Percentiles rank a stretch among this genome's conserved stretches.
phyloP scores from a whole-genome alignment of 129 eudicot genomes.

The Sambucus nigra region DNA sequence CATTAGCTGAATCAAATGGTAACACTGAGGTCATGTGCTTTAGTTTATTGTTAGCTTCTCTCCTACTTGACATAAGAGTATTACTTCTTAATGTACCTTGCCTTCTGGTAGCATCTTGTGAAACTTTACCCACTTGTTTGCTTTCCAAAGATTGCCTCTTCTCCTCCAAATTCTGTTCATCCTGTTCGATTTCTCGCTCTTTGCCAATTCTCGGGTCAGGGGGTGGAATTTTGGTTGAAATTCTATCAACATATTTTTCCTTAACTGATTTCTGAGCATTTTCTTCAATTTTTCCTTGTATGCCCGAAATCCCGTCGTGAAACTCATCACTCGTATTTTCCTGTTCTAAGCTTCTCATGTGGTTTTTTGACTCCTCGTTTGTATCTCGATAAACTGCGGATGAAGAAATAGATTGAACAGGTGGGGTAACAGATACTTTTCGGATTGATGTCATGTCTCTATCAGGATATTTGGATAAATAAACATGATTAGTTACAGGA shows the following conservation, averaged over 20 bases:
- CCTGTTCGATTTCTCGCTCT: slow-evolving; percentile 18
- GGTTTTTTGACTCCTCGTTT: slow-evolving; percentile 20
- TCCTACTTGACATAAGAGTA: slow-evolving; percentile 38
- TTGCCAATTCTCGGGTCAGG: background rate
- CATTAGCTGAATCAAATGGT: slow-evolving; percentile 21
- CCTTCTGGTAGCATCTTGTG: slow-evolving; percentile 28
- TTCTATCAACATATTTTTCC: background rate
- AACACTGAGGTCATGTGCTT: slow-evolving; percentile 64
- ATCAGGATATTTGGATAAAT: slow-evolving; percentile 25
- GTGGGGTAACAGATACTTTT: slow-evolving; percentile 21
- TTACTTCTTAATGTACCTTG: slow-evolving; percentile 47
- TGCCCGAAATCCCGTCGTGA: slow-evolving; percentile 9
- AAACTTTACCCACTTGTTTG: slow-evolving; percentile 35
- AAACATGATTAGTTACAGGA: slow-evolving; percentile 15
- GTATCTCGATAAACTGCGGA: slow-evolving; percentile 27
- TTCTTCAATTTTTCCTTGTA: slow-evolving; percentile 8
- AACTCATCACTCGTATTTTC: slow-evolving; percentile 10
- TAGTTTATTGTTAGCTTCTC: slow-evolving; percentile 34
- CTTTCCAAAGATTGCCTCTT: slow-evolving; percentile 30
- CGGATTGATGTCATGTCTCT: slow-evolving; percentile 37
- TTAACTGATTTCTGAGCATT: slow-evolving; percentile 7
- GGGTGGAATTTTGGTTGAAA: slow-evolving; percentile 1
- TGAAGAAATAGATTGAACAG: slow-evolving; percentile 32
- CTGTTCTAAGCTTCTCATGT: slow-evolving; percentile 13
- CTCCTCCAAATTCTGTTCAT: slow-evolving; percentile 24